Base-by-base conservation (phyloP, 495 filamentous ascomycete species). In the Daldinia vernicosa region DNA sequence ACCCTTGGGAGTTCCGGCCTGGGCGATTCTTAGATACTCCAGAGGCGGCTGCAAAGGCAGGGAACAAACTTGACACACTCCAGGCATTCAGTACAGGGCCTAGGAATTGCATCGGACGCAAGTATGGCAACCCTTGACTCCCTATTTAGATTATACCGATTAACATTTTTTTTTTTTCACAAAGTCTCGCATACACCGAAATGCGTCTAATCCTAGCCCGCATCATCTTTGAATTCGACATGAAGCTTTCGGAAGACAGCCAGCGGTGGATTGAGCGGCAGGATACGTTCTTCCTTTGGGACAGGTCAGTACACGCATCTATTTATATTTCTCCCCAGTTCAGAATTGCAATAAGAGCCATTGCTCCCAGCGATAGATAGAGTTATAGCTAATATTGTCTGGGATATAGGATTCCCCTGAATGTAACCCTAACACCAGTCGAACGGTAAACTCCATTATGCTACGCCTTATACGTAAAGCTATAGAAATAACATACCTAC, bases 131-230 rank as follows among this genome's bases (percentile, higher is more conserved):
- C 33, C 52, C 15, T 1, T 33, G 39, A 22, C 14, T 53, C 27
- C 12, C 8, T 19, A 0, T 39, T 19, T 55, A 8, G 26, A 9
- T 9, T 33, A 5, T 24, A 14, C 40, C 28, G 8, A 17, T 58
- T 70, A 58, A 72, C 39, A 39, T 27, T 30, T 54, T 24, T 26
- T 30, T 56, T 37, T 27, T 28, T 24, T 6, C 24, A 2, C 26
- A 7, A 39, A 81, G 79, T 35, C 77, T 83, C 28, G 78, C 79
- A 0, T 79, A 78, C 52, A 70, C 75, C 37, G 81, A 82, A 60
- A 80, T 82, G 79, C 79, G 81, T 9, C 65, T 82, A n/a, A 79
- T 82, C 37, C 64, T 83, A 15, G 78, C 80, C 22, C 75, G 75
- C 30, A 70, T 83, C 39, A 67, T 83, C 12, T 81, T 69, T 30